These are phyloP conservation scores for Podaxis sp. DNA, from an alignment of 768 basidiomycete genomes.

Conservation along the genomic window DNA sequence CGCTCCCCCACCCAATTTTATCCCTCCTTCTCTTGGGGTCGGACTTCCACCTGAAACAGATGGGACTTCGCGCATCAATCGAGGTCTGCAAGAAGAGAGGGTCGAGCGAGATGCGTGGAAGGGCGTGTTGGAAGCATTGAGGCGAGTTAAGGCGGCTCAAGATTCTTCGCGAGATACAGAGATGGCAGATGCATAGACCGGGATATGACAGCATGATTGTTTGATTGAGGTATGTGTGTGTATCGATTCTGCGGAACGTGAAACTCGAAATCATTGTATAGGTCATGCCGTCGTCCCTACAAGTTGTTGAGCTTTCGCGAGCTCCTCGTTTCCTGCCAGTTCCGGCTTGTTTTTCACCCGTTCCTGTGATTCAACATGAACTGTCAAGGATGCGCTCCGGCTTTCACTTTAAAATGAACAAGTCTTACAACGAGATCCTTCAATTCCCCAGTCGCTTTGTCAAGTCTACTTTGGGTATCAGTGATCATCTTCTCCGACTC, in stretches of 20 bases:
- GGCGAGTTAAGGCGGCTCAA: constrained; percentile 51
- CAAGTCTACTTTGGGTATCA: constrained; percentile 63
- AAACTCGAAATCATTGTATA: neutral
- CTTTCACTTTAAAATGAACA: neutral
- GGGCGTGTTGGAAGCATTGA: constrained; percentile 66
- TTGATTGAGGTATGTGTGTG: neutral
- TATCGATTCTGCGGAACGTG: neutral
- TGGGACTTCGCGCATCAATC: constrained; percentile 36
- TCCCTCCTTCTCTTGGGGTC: constrained; percentile 78
- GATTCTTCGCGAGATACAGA: constrained; percentile 21
- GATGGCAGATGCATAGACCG: constrained; percentile 7
- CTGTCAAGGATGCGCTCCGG: neutral
- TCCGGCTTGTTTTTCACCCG: constrained; percentile 41
- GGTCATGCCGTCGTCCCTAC: neutral
- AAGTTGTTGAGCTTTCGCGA: constrained; percentile 50
- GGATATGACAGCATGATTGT: neutral
- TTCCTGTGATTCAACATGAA: constrained; percentile 18
- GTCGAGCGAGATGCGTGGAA: constrained; percentile 78
- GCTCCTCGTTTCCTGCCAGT: constrained; percentile 39
- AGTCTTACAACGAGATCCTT: constrained; percentile 64
- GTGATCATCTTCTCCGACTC: constrained; percentile 82
- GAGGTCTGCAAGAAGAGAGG: constrained; percentile 76
- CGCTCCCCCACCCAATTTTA: constrained; percentile 68
- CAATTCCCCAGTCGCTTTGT: constrained; percentile 60
- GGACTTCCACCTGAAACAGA: constrained; percentile 52